Base-by-base conservation (phyloP, 805 yeast species). In the Sungouiella thailandica region DNA sequence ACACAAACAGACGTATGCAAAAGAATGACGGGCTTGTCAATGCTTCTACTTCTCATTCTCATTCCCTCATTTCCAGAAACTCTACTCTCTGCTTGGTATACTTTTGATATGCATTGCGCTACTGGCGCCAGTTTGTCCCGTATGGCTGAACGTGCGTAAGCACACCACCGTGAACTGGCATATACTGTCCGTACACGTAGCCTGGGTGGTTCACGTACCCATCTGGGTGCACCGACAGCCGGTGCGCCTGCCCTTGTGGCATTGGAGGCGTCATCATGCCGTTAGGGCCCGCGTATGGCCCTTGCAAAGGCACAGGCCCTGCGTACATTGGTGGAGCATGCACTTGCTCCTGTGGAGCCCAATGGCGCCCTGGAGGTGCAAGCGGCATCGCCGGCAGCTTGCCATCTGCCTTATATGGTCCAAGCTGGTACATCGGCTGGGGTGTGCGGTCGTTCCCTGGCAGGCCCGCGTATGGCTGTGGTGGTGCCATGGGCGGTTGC, bases 131-230 rank as follows among this genome's bases (percentile, higher is more conserved):
- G 34, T 46, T 46, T 11, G 26, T 17, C 6, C 34, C 34, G 34
- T 46, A 46, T 5, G 48, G 49, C 26, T 43, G 55, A 32, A 46
- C 46, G 23, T 47, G 55, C 7, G 54, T 40, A 11, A 56, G 50
- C 33, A 57, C 50, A 7, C 58, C 60, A 7, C 62, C 62, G 16
- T 53, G 62, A 35, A 59, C 40, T 1, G 66, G 64, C 28, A 55
- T 49, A 36, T 60, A 62, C 33, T 55, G 64, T n/a, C 59, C 60
- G 40, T 63, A 65, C 7, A 60, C 52, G 36, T 60, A 63, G 1
- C 64, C 65, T 12, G 65, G 68, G 7, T 64, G 62, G 28, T 40
- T 36, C 4, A 43, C 40, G 30, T 46, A 44, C 5, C 47, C 49
- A 16, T 44, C 46, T 6, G 30, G 35, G 19, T 26, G 29, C 25